phyloP scores from a whole-genome alignment of 208 protist genomes.

The Acanthamoeba quina region DNA sequence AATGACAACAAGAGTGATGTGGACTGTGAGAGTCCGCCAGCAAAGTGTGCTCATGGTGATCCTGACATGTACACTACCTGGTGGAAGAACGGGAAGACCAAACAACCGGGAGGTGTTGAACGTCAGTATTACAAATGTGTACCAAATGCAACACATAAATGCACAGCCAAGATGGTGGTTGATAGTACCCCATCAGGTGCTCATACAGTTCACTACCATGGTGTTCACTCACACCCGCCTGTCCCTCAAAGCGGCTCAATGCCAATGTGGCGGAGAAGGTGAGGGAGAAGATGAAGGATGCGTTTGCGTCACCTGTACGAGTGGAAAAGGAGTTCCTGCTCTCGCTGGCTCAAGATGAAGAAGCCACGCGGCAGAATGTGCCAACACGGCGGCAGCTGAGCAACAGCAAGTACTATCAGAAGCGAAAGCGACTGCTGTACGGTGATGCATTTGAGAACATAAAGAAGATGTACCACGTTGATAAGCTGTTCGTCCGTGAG shows the following conservation, averaged over 20 bases:
- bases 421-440: neutral
- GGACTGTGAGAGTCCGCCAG: neutral
- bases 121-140: neutral
- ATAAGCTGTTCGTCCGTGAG: neutral
- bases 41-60: no score
- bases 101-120: neutral
- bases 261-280: neutral
- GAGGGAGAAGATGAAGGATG: neutral
- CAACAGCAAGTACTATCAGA: slow-evolving; percentile 10
- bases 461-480: neutral
- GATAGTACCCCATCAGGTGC: neutral
- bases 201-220: neutral
- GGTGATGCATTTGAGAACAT: neutral
- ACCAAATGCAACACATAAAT: neutral
- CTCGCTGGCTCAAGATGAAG: neutral
- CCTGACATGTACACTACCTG: neutral
- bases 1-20: neutral
- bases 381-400: neutral
- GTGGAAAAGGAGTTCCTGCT: neutral
- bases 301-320: neutral
- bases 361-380: neutral
- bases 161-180: neutral
- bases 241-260: neutral
- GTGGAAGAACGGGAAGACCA: neutral
- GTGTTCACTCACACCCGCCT: neutral